Evolutionary conservation across 2,329 filamentous ascomycete genomes (phyloP).

Genomic region (Fusarium sororula): DNA sequence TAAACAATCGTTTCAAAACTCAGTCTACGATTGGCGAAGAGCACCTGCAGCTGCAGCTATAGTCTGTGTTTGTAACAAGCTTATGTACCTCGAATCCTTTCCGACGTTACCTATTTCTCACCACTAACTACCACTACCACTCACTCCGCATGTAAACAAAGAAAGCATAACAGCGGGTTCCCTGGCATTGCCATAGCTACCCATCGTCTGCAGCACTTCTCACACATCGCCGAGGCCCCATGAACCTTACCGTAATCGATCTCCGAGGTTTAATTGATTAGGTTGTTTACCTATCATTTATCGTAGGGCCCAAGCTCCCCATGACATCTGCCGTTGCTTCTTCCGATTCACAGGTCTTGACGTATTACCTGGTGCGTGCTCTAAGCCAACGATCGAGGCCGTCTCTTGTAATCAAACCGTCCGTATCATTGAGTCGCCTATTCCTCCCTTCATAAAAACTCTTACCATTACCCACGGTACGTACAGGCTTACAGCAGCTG

Average conservation of each 20-base stretch:
- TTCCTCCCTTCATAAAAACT: conserved; percentile 35
- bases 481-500: not conserved
- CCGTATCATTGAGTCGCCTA: conserved; percentile 34
- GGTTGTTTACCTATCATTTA: not conserved
- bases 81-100: conserved; percentile 17
- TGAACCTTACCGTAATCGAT: conserved; percentile 2
- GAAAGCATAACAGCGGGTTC: conserved; percentile 23
- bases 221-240: conserved; percentile 3
- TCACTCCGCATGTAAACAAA: conserved; percentile 29
- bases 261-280: conserved; percentile 6
- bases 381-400: conserved; percentile 36
- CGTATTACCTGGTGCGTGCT: conserved; percentile 12
- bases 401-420: conserved; percentile 34
- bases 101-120: not conserved
- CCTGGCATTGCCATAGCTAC: conserved; percentile 19
- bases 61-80: conserved; percentile 8
- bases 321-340: conserved; percentile 6
- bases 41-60: conserved; percentile 5
- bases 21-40: conserved; percentile 17
- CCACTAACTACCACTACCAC: conserved; percentile 9
- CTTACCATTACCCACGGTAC: conserved; percentile 11
- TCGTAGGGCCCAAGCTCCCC: conserved; percentile 8
- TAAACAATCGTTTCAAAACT: conserved; percentile 26
- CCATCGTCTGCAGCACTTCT: conserved; percentile 7
- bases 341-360: conserved; percentile 3